Base-by-base conservation (phyloP, 768 basidiomycete genomes). In the Nidularia sp. region DNA sequence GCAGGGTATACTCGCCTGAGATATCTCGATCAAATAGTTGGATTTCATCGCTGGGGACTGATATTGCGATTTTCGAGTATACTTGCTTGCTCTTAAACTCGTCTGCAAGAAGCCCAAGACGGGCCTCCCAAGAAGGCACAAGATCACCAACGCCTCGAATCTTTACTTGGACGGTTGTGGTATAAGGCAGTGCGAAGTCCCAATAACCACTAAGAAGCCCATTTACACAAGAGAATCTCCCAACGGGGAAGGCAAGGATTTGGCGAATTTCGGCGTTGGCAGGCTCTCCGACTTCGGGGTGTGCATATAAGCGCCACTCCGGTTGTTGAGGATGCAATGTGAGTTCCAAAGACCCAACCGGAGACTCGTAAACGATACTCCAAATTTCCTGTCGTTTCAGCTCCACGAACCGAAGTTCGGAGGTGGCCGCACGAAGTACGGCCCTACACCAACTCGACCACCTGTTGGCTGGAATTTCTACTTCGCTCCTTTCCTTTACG, bases 381-480 rank as follows among this genome's bases (percentile, higher is more conserved):
- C 95, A 98, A 33, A 86, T 81, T 54, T 90, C 86, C 65, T 95
- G 93, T 32, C 95, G 86, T 66, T 90, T 93, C 39, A 90, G 77
- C 57, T 90, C 87, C 12, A 86, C 81, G 64, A 95, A 98, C 39
- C 87, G 85, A 47, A 96, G 78, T 57, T 91, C 86, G 13, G 74
- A 73, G n/a, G 62, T 52, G 0, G 76, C 71, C 5, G 84, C 86
- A 12, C 78, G 76, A 13, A 85, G 54, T 5, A 88, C 85, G 6
- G 90, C 87, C 13, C 71, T 70, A 45, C 71, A 72, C 93, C 93
- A 96, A 31, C 71, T 66, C 7, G 61, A 60, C 92, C 91, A 94
- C 22, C 79, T 78, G 8, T 72, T 75, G 15, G 77, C 70, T 0
- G 81, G 66, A 43, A 88, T 81, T 10, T 63, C 56, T 13, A 73